phyloP scores from a whole-genome alignment of 1,284 basidiomycete species.

The Grifola frondosa region DNA sequence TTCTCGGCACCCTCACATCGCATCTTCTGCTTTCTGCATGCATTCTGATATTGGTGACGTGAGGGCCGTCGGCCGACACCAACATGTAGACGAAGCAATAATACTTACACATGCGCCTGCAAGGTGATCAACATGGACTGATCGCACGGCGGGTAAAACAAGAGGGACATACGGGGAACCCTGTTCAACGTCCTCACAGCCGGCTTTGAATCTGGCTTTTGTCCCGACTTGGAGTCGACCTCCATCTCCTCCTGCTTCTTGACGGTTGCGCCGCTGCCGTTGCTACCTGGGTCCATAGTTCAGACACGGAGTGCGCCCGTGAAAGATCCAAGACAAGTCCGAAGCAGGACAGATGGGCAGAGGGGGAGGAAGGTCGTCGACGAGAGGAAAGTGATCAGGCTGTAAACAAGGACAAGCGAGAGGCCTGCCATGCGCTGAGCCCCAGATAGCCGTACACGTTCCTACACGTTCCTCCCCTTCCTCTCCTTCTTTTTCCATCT shows the following conservation, averaged over 20 bases:
- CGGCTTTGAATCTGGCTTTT: conserved; percentile 63
- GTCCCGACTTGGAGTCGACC: conserved; percentile 35
- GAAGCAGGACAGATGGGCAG: conserved; percentile 10
- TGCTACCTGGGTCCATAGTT: conserved; percentile 33
- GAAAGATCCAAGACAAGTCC: conserved; percentile 23
- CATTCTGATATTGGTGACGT: conserved; percentile 53
- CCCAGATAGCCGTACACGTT: conserved; percentile 11
- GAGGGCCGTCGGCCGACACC: conserved; percentile 5
- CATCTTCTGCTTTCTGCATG: conserved; percentile 86
- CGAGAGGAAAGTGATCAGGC: conserved; percentile 13
- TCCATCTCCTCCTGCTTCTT: conserved; percentile 46
- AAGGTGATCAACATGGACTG: conserved; percentile 22
- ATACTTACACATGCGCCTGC: conserved; percentile 74
- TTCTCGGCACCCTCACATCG: conserved; percentile 88
- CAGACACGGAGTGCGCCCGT: conserved; percentile 5
- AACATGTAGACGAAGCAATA: conserved; percentile 3
- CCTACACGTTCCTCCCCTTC: conserved; percentile 3
- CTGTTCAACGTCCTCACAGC: conserved; percentile 74
- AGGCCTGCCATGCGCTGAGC: conserved; percentile 14
- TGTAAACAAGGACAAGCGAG: conserved; percentile 30
- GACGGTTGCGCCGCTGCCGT: conserved; percentile 26
- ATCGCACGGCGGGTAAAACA: conserved; percentile 13
- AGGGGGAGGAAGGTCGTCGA: conserved; percentile 11
- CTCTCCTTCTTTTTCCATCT: conserved; percentile 3
- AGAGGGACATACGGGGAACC: conserved; percentile 68